These are phyloP conservation scores for Phyllachora maydis DNA, from an alignment of 2,329 filamentous ascomycete species.

Conservation along the genomic window DNA sequence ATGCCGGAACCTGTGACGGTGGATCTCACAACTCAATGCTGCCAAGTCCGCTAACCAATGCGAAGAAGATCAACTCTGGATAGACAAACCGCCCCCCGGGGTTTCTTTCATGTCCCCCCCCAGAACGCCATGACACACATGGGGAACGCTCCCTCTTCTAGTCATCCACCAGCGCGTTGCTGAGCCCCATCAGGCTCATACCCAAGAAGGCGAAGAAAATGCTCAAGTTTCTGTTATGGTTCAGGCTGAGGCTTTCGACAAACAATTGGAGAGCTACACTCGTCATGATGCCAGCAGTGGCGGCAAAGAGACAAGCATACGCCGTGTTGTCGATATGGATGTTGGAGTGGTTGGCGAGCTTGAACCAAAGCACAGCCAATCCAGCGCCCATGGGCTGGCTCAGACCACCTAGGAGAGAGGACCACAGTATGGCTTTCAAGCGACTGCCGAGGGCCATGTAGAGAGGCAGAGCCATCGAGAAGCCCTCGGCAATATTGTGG, in stretches of 20 bases:
- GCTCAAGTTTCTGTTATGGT: slow-evolving; percentile 58
- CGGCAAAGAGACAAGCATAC: slow-evolving; percentile 70
- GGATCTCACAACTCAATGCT: too few species aligned
- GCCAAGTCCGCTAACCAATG: too few species aligned
- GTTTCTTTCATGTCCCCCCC: too few species aligned
- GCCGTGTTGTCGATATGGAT: slow-evolving; percentile 30
- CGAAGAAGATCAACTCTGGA: too few species aligned
- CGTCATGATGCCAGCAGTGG: slow-evolving; percentile 87
- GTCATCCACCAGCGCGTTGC: slow-evolving; percentile 38
- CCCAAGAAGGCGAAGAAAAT: slow-evolving; percentile 66
- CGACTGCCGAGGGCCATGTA: slow-evolving; percentile 79
- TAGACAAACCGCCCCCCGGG: too few species aligned
- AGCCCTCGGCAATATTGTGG: slow-evolving; percentile 95
- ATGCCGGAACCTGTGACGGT: too few species aligned
- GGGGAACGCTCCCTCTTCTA: too few species aligned
- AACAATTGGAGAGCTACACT: slow-evolving; percentile 82
- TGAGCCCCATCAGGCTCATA: slow-evolving; percentile 73
- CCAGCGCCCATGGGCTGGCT: slow-evolving; percentile 75
- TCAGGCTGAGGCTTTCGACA: slow-evolving; percentile 64
- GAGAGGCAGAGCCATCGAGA: slow-evolving; percentile 77
- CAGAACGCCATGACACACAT: too few species aligned
- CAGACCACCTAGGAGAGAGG: slow-evolving; percentile 63
- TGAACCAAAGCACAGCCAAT: slow-evolving; percentile 73
- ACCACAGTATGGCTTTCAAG: slow-evolving; percentile 65
- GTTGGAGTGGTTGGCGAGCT: slow-evolving; percentile 34